Evolutionary conservation across 2,329 filamentous ascomycete genomes (phyloP).

Genomic region (Westerdykella aurantiaca): DNA sequence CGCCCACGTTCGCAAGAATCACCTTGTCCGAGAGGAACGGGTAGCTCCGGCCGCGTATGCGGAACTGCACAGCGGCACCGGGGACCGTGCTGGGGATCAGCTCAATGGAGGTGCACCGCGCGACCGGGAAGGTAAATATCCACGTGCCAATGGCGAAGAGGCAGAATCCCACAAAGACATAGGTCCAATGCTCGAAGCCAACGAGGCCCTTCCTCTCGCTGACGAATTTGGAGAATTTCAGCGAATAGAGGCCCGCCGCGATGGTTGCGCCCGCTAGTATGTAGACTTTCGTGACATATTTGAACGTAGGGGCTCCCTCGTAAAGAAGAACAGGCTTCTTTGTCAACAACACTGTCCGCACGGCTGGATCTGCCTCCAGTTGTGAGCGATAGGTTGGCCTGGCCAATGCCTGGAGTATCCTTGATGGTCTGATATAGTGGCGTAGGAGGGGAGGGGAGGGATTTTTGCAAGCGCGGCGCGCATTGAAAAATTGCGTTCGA

Average conservation of each 20-base stretch:
- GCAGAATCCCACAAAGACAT: conserved; percentile 25
- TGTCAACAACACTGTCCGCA: conserved; percentile 27
- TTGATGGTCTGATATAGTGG: conserved; percentile 12
- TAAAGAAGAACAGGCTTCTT: conserved; percentile 31
- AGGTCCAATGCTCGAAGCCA: conserved; percentile 11
- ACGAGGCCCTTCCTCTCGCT: too few species aligned
- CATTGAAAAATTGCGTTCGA: conserved; percentile 18
- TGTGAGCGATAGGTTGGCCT: neutral
- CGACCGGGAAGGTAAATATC: conserved; percentile 26
- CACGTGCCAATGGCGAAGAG: conserved; percentile 28
- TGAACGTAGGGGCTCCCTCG: conserved; percentile 19
- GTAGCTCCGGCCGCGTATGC: conserved; percentile 22
- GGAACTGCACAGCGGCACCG: conserved; percentile 23
- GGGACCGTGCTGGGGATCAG: conserved; percentile 26
- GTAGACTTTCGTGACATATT: conserved; percentile 26
- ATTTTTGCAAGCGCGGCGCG: conserved; percentile 7
- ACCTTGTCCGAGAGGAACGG: conserved; percentile 18
- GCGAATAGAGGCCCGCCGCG: conserved; percentile 23
- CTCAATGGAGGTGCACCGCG: conserved; percentile 26
- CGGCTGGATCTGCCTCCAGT: conserved; percentile 23
- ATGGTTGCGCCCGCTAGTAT: conserved; percentile 20
- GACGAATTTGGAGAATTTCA: conserved; percentile 13
- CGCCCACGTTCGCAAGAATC: conserved; percentile 24
- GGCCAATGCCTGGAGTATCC: conserved; percentile 5
- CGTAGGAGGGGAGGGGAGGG: conserved; percentile 22